A percentile compares a stretch with the other conserved stretches of the same genome.
These are phyloP conservation scores for Aureobasidium sp. DNA, from an alignment of 2,329 filamentous ascomycete species.

Conservation along the genomic window DNA sequence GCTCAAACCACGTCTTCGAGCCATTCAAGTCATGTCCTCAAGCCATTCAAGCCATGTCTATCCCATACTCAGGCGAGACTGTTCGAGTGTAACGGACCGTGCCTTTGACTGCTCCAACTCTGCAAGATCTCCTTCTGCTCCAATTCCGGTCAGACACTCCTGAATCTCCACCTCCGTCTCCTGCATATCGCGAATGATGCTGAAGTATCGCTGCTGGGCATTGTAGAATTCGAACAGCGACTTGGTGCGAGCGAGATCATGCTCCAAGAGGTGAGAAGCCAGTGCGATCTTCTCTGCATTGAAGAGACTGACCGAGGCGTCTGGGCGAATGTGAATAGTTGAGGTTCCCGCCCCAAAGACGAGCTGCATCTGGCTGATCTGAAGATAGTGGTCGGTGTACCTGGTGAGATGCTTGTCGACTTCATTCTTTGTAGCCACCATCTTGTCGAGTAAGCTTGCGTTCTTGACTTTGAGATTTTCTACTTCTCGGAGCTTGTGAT, in stretches of 20 bases:
- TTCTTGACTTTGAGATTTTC: background rate
- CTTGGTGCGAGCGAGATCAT: background rate
- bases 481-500: background rate
- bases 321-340: background rate
- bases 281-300: background rate
- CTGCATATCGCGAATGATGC: background rate
- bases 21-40: background rate
- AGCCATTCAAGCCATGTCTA: slow-evolving; percentile 1
- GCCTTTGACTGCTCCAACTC: background rate
- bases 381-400: background rate
- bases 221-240: background rate
- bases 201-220: background rate
- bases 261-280: background rate
- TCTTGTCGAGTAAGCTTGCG: background rate
- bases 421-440: rapidly evolving
- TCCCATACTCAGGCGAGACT: background rate
- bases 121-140: too few species aligned
- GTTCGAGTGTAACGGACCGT: background rate
- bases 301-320: background rate
- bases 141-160: background rate
- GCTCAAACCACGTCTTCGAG: too few species aligned
- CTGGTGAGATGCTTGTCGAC: background rate
- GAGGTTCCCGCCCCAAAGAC: background rate
- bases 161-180: background rate
- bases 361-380: background rate